phyloP scores from a whole-genome alignment of 2,329 filamentous ascomycete species.

The Aspergillus sp. region DNA sequence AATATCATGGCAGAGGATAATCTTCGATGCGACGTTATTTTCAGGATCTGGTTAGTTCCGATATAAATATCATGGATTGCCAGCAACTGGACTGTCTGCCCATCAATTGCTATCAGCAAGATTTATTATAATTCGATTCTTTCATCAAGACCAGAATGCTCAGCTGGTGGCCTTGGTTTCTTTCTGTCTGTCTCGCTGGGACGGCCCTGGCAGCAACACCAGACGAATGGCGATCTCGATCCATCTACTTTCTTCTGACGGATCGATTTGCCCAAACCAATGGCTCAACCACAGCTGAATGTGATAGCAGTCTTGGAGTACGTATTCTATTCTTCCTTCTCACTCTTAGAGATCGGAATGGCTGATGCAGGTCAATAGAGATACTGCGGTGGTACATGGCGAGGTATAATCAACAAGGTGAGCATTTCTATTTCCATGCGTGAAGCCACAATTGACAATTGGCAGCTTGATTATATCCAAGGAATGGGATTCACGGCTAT shows the following conservation, averaged over 20 bases:
- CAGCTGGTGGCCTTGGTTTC: no score
- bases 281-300: constrained; percentile 29
- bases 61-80: no score
- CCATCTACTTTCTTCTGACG: constrained; percentile 43
- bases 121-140: no score
- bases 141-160: no score
- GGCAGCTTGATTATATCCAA: constrained; percentile 46
- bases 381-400: constrained; percentile 49
- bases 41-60: no score
- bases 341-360: background rate
- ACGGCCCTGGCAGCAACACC: constrained; percentile 5
- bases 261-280: constrained; percentile 42
- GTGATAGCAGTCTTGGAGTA: constrained; percentile 11
- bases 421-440: background rate
- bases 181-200: no score
- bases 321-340: background rate
- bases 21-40: no score
- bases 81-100: no score
- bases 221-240: constrained; percentile 37
- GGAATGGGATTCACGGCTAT: constrained; percentile 46
- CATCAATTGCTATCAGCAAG: no score
- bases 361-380: constrained; percentile 4
- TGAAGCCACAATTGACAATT: background rate
- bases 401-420: constrained; percentile 40
- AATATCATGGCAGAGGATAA: no score